These are phyloP conservation scores for Huntiella abstrusa DNA, from an alignment of 2,329 filamentous ascomycete genomes.

Conservation along the genomic window DNA sequence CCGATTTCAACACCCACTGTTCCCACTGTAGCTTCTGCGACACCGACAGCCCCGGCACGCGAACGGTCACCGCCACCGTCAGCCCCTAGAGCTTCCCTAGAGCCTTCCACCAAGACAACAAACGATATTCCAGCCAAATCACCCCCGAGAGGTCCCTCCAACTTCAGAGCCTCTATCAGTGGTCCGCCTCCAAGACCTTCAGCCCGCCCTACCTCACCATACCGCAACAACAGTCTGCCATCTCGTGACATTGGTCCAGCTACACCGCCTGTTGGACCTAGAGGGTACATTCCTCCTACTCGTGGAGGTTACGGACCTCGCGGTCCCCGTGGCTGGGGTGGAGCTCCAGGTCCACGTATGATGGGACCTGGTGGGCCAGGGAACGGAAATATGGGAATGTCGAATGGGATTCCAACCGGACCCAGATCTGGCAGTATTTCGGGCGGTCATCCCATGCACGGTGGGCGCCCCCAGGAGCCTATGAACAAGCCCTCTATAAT, in stretches of 20 bases:
- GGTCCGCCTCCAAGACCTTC: slow-evolving; percentile 19
- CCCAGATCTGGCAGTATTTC: slow-evolving; percentile 35
- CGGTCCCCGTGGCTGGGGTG: slow-evolving; percentile 26
- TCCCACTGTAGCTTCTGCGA: slow-evolving; percentile 6
- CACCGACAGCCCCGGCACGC: slow-evolving; percentile 24
- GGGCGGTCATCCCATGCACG: background rate
- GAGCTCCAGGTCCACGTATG: slow-evolving; percentile 15
- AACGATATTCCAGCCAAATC: slow-evolving; percentile 2
- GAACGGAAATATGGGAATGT: slow-evolving; percentile 16
- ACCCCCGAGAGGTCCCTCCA: slow-evolving; percentile 12
- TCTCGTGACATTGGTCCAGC: background rate
- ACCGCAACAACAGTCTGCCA: slow-evolving; percentile 24
- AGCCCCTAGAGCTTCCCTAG: background rate
- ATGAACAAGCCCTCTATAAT: slow-evolving; percentile 26
- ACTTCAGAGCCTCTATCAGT: slow-evolving; percentile 20
- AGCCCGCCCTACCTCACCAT: slow-evolving; percentile 14
- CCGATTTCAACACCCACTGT: background rate
- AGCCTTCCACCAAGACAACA: background rate
- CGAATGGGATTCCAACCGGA: slow-evolving; percentile 27
- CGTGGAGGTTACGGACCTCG: slow-evolving; percentile 21
- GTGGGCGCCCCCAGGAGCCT: slow-evolving; percentile 2
- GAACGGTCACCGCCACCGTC: slow-evolving; percentile 16
- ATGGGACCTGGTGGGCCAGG: slow-evolving; percentile 13
- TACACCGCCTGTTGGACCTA: slow-evolving; percentile 31
- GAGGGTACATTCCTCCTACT: slow-evolving; percentile 29